These are phyloP conservation scores for Acrocalymma vagum DNA, from an alignment of 2,329 filamentous ascomycete species.

Conservation along the genomic window DNA sequence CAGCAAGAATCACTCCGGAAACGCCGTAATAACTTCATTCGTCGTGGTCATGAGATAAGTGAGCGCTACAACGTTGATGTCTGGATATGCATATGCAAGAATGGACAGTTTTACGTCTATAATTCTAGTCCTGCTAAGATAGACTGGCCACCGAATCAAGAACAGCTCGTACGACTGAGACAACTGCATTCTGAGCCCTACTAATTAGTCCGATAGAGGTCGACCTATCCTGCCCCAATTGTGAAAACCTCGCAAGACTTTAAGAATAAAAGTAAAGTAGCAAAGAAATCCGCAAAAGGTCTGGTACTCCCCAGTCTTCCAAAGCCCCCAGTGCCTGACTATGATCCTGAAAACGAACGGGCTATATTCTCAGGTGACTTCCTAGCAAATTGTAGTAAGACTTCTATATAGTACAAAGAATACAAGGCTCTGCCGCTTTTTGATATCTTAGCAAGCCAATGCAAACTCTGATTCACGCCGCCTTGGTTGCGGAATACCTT, in stretches of 20 bases:
- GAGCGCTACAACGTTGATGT: slow-evolving; percentile 17
- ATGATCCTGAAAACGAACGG: slow-evolving; percentile 19
- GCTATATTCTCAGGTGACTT: slow-evolving; percentile 16
- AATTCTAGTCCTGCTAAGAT: slow-evolving; percentile 11
- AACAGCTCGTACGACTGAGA: slow-evolving; percentile 12
- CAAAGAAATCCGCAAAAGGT: slow-evolving; percentile 5
- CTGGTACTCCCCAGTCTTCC: slow-evolving; percentile 11
- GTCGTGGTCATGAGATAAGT: slow-evolving; percentile 19
- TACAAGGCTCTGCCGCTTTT: no score
- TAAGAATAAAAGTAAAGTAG: background rate
- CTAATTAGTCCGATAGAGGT: slow-evolving; percentile 5
- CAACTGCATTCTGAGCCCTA: background rate
- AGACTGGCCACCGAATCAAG: slow-evolving; percentile 15
- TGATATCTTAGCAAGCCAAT: no score
- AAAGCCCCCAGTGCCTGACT: slow-evolving; percentile 17
- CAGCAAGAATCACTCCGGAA: slow-evolving; percentile 23
- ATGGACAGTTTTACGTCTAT: slow-evolving; percentile 21
- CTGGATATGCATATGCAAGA: slow-evolving; percentile 23
- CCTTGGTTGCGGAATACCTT: no score
- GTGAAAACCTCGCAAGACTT: slow-evolving; percentile 17
- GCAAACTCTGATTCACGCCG: no score
- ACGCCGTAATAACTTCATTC: slow-evolving; percentile 21
- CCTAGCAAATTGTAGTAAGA: slow-evolving; percentile 8
- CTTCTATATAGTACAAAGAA: no score
- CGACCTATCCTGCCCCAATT: slow-evolving; percentile 14